A percentile compares a stretch with the other conserved stretches of the same genome.
These are phyloP conservation scores for Gastrodia elata DNA, from an alignment of 106 monocot species.

Conservation along the genomic window DNA sequence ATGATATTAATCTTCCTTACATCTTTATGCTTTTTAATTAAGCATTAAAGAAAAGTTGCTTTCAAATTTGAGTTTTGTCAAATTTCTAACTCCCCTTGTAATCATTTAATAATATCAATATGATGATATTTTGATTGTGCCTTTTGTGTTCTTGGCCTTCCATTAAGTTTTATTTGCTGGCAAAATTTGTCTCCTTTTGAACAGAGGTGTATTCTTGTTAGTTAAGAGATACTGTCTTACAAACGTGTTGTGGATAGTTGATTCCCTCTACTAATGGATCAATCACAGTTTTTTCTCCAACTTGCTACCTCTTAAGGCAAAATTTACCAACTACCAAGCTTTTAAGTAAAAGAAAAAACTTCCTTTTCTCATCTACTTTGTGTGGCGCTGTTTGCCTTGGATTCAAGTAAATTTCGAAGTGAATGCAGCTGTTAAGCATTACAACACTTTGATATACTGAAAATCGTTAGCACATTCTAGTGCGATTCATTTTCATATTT, in stretches of 20 bases:
- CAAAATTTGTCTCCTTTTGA: not conserved
- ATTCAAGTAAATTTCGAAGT: no score
- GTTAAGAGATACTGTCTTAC: not conserved
- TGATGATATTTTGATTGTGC: not conserved
- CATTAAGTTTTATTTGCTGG: not conserved
- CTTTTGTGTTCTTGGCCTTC: not conserved
- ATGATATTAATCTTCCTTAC: not conserved
- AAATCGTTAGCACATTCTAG: no score
- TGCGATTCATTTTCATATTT: no score
- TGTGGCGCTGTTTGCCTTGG: no score
- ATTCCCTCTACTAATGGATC: not conserved
- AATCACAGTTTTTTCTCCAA: not conserved
- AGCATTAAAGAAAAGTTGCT: not conserved
- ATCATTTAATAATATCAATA: not conserved
- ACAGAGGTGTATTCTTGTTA: not conserved
- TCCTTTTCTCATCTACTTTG: not conserved
- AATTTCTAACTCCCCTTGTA: not conserved
- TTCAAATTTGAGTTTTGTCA: not conserved
- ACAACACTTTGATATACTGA: no score
- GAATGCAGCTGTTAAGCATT: no score
- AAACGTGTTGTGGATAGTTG: not conserved
- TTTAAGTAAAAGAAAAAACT: not conserved
- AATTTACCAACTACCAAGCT: not conserved
- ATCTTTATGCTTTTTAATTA: conserved; percentile 1
- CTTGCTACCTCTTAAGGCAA: not conserved